These are phyloP conservation scores for Populus nigra DNA, from an alignment of 345 rosid genomes.

Conservation along the genomic window DNA sequence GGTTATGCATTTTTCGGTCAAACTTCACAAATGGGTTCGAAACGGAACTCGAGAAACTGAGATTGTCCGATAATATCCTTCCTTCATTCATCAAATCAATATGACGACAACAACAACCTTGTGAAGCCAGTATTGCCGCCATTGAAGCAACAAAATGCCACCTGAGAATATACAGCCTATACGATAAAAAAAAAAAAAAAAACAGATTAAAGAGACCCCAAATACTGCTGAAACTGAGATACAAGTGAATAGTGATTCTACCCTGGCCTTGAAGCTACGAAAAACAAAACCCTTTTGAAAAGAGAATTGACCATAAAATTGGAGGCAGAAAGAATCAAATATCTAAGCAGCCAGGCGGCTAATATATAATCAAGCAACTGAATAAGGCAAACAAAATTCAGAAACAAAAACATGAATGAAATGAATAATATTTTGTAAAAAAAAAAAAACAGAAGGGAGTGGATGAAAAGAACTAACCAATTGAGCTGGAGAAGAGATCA, in stretches of 20 bases:
- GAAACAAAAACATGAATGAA: no score
- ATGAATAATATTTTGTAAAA: no score
- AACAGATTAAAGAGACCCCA: not conserved
- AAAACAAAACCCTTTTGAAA: not conserved
- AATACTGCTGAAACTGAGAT: not conserved
- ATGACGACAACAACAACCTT: slow-evolving; percentile 50
- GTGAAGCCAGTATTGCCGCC: slow-evolving; percentile 79
- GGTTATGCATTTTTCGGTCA: slow-evolving; percentile 33
- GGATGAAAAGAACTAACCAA: no score
- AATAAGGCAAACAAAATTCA: no score
- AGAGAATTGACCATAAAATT: no score
- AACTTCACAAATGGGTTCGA: slow-evolving; percentile 30
- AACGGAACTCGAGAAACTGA: slow-evolving; percentile 53
- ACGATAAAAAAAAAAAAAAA: no score
- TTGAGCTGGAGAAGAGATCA: no score
- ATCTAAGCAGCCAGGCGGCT: no score
- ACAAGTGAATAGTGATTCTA: not conserved
- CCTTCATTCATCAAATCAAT: slow-evolving; percentile 34
- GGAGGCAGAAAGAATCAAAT: no score
- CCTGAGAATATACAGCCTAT: slow-evolving; percentile 17
- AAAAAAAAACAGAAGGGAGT: no score
- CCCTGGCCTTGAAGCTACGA: not conserved
- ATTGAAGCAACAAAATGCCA: slow-evolving; percentile 33
- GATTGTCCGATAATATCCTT: slow-evolving; percentile 37
- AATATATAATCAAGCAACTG: no score